Evolutionary conservation across 345 rosid genomes (phyloP).

Genomic region (Eucalyptus urophylla): DNA sequence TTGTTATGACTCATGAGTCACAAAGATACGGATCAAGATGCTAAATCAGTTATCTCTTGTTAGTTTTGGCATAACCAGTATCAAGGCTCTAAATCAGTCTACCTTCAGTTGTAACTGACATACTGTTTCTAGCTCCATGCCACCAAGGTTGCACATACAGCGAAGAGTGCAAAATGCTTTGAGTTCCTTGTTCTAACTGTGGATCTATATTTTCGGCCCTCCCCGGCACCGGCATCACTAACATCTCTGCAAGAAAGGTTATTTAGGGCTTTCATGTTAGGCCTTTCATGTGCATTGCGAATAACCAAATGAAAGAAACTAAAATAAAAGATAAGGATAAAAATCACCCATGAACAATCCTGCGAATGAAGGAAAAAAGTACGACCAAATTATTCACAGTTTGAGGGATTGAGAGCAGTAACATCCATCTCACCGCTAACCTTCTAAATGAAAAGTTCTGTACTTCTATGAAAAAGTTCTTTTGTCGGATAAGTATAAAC

Average conservation of each 20-base stretch:
- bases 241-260: neutral
- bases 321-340: neutral
- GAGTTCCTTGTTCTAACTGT: conserved; percentile 11
- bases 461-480: neutral
- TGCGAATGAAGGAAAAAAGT: neutral
- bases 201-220: conserved; percentile 14
- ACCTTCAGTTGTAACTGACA: conserved; percentile 7
- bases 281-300: neutral
- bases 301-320: neutral
- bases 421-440: neutral
- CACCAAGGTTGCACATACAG: conserved; percentile 39
- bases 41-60: neutral
- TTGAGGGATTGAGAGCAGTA: neutral
- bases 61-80: conserved; percentile 6
- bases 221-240: conserved; percentile 45
- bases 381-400: neutral
- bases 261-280: neutral
- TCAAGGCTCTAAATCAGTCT: neutral
- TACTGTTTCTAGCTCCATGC: conserved; percentile 7
- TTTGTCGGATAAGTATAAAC: neutral
- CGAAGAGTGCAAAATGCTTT: conserved; percentile 9
- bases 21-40: neutral
- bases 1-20: neutral
- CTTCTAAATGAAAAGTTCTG: neutral
- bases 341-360: neutral